phyloP scores from a whole-genome alignment of 225 moss, liverwort and hornwort genomes.

The Straminergon stramineum region DNA sequence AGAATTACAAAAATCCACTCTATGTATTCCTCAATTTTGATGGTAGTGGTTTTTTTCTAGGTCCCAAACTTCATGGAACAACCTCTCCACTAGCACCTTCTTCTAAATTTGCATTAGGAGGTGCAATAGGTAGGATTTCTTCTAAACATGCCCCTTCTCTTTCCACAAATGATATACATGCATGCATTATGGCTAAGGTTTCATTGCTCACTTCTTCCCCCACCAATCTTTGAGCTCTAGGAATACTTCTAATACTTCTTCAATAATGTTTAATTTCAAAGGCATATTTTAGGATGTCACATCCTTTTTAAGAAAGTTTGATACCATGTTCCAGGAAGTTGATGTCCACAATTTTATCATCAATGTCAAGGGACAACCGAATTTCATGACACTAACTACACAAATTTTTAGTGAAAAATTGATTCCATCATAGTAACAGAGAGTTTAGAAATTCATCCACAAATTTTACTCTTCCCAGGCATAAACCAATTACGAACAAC shows the following conservation, averaged over 20 bases:
- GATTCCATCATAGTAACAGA: background rate
- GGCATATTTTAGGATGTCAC: background rate
- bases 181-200: too few species aligned
- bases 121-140: too few species aligned
- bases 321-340: background rate
- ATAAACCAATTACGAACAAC: background rate
- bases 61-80: too few species aligned
- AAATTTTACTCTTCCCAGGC: background rate
- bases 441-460: background rate
- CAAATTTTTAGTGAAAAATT: rapidly evolving
- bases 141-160: too few species aligned
- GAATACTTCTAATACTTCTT: background rate
- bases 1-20: too few species aligned
- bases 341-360: background rate
- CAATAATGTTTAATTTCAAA: background rate
- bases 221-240: background rate
- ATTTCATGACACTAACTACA: background rate
- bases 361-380: rapidly evolving
- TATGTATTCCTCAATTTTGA: too few species aligned
- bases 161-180: too few species aligned
- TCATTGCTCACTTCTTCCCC: rapidly evolving
- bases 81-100: too few species aligned
- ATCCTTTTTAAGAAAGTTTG: background rate
- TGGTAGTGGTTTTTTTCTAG: too few species aligned
- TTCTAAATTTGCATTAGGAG: too few species aligned